phyloP scores from a whole-genome alignment of 345 rosid species.

The Clarkia xantiana region DNA sequence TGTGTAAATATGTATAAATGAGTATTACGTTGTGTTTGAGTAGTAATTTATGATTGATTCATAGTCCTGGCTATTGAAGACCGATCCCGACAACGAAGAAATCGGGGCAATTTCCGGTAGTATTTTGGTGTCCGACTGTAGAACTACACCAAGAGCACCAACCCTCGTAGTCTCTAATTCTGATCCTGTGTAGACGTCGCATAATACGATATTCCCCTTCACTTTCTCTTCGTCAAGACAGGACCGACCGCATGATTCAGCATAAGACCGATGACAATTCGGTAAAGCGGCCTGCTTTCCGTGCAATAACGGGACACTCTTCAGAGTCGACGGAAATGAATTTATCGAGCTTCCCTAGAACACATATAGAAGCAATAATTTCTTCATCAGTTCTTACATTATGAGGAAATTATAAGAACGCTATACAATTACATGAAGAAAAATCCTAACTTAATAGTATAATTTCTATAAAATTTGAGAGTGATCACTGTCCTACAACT shows the following conservation, averaged over 20 bases:
- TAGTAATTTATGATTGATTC: too few species aligned
- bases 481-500: too few species aligned
- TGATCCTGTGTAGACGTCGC: neutral
- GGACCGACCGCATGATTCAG: neutral
- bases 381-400: neutral
- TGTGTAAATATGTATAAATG: too few species aligned
- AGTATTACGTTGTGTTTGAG: too few species aligned
- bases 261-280: neutral
- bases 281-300: neutral
- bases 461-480: too few species aligned
- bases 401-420: neutral
- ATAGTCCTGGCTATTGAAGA: too few species aligned
- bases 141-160: neutral
- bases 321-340: neutral
- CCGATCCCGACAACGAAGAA: too few species aligned
- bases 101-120: too few species aligned
- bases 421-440: too few species aligned
- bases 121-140: neutral
- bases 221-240: conserved; percentile 2
- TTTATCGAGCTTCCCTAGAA: neutral
- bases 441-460: too few species aligned
- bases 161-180: neutral
- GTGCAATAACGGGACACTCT: neutral
- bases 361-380: neutral
- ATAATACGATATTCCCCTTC: conserved; percentile 4